Evolutionary conservation across 139 green algal genomes (phyloP), one percentile per base, ranked within the genome.

Genomic region (Chlorokybus atmophyticus): DNA sequence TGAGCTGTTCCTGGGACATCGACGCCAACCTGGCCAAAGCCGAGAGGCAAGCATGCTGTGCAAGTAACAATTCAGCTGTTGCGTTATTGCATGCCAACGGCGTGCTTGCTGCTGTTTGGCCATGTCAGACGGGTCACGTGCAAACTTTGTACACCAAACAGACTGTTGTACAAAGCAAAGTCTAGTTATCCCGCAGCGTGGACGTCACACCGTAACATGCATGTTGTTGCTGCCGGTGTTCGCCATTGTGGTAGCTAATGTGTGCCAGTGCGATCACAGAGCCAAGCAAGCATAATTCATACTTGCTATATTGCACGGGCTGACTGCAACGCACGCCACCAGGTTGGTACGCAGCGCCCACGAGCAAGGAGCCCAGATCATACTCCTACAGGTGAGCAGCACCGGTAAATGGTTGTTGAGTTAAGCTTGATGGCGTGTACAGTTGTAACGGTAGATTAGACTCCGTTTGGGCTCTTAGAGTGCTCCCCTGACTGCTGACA

Each of bases 1-100:
- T 60, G n/a, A 6, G 31, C 6, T 60, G 53, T 57, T 38, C 31
- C 10, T 14, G 4, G n/a, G 53, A 60, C 23, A 7, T 14, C 28
- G 53, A 6, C 6, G 27, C 53, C 27, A 60, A 60, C 40, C 31
- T 55, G 21, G 4, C 8, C 10, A 58, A 58, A 52, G 51, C 51
- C 17, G 51, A 58, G 25, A 58, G 51, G 51, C 50, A n/a, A 44
- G 38, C 38, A 44, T 17, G 14, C 17, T 44, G 14, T 44, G 17
- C 17, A 14, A 14, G 38, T 23, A 23, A 17, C 14, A 23, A 44
- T 23, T 14, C 38, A 44, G 38, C 38, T 44, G 14, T 44, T 17
- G 14, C 14, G 17, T 23, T 23, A 8, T n/a, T 48, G 32, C 14
- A 28, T 58, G 14, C 30, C 14, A 30, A 52, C 10, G 6, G 10